Evolutionary conservation across 2,329 filamentous ascomycete genomes (phyloP), one percentile per base, ranked within the genome.

Genomic region (Aureobasidium sp.): DNA sequence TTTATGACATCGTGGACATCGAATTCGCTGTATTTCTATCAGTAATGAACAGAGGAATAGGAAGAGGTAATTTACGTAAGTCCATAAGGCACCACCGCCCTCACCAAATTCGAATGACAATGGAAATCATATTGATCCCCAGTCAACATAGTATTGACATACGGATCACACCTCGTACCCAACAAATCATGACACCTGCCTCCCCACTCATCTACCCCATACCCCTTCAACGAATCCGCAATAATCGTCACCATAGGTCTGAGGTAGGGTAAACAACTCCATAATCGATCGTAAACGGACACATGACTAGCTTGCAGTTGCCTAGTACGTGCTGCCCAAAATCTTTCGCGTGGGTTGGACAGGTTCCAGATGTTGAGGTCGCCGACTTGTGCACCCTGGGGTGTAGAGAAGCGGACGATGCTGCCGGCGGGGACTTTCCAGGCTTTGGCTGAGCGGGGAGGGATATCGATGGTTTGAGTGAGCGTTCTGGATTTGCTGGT

Each of bases 1-100:
- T 95, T 95, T 59, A 95, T 79, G 0, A 95, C 90, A 71, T 95
- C 90, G 68, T 95, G 90, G 1, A 94, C 84, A 69, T 94, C 89
- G 32, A 78, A 77, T 73, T 94, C 90, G 13, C 61, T 62, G 30
- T 48, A n/a, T 1, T 21, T 3, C 14, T 14, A 10, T 2, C 1
- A n/a, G 44, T 16, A 51, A 37, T 10, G 5, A n/a, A 0, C 2
- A 4, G 3, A 11, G 16, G 0, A 5, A 8, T 4, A 10, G 3
- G n/a, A 14, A 2, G 11, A 7, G 2, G 13, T n/a, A 32, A 11
- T 53, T 58, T 30, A 62, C 5, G 78, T 81, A 44, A 94, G 72
- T 0, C 89, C 88, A 64, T 79, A 85, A 0, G 86, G 85, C 1
- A 86, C 64, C 2, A 94, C 83, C 0, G 90, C 88, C 3, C 90